These are phyloP conservation scores for Pythium myriotylum DNA, from an alignment of 352 stramenopile genomes.

Conservation along the genomic window DNA sequence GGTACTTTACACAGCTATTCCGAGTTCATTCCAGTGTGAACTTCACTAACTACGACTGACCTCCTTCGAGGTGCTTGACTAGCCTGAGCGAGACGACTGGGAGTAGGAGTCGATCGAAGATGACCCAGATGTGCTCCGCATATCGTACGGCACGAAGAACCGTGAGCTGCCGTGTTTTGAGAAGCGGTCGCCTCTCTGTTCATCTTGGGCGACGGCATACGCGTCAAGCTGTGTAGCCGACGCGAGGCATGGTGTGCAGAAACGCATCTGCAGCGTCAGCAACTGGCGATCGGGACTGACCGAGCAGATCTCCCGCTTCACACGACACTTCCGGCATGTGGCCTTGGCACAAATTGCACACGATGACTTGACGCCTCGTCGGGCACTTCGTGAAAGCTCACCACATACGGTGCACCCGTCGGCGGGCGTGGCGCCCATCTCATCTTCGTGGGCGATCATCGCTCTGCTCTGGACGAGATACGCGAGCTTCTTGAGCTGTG, in stretches of 20 bases:
- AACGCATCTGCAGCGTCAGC: constrained; percentile 5
- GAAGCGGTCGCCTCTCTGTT: background rate
- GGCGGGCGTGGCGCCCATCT: background rate
- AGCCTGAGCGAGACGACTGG: no score
- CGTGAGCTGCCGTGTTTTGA: no score
- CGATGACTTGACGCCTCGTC: constrained; percentile 9
- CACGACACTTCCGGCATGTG: constrained; percentile 12
- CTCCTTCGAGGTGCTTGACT: no score
- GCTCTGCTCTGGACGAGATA: constrained; percentile 32
- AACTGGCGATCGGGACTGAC: constrained; percentile 2
- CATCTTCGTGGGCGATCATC: background rate
- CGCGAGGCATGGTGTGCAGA: constrained; percentile 14
- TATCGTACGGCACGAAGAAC: no score
- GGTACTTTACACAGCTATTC: no score
- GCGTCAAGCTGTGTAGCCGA: background rate
- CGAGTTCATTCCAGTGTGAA: no score
- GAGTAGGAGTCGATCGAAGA: no score
- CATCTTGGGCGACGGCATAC: constrained; percentile 2
- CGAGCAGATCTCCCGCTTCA: background rate
- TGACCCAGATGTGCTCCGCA: no score
- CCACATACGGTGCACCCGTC: constrained; percentile 9
- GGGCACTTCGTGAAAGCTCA: background rate
- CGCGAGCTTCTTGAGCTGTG: constrained; percentile 57
- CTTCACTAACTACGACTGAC: no score
- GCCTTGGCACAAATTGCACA: constrained; percentile 8